Evolutionary conservation across 2,329 filamentous ascomycete species (phyloP).

Genomic region (Delphinella strobiligena): DNA sequence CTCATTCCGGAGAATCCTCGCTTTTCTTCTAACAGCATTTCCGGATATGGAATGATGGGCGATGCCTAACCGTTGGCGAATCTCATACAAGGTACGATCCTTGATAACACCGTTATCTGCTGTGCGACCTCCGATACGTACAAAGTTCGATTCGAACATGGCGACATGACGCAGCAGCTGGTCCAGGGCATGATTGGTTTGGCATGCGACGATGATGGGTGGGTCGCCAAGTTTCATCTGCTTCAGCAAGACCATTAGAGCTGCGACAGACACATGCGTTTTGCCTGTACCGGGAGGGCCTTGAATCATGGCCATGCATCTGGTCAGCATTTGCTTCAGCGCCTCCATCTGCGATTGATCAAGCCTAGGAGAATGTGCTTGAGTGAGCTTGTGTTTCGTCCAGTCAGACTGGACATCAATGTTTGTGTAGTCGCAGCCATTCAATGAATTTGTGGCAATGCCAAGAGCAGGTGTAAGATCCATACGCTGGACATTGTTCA

Average conservation of each 20-base stretch:
- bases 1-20: too few species aligned
- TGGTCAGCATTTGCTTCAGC: constrained; percentile 57
- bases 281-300: constrained; percentile 74
- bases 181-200: constrained; percentile 85
- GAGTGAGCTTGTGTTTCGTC: too few species aligned
- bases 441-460: too few species aligned
- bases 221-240: constrained; percentile 46
- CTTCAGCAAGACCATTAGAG: constrained; percentile 52
- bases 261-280: constrained; percentile 66
- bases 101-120: constrained; percentile 51
- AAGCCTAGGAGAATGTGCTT: too few species aligned
- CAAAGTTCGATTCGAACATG: constrained; percentile 48
- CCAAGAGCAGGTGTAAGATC: too few species aligned
- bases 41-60: too few species aligned
- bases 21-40: too few species aligned
- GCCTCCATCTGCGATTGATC: constrained; percentile 62
- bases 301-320: constrained; percentile 64
- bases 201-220: constrained; percentile 68
- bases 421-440: too few species aligned
- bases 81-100: constrained; percentile 52
- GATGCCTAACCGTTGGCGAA: too few species aligned
- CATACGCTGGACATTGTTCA: too few species aligned
- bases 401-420: too few species aligned
- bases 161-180: constrained; percentile 60
- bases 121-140: constrained; percentile 58